Evolutionary conservation across 176 grass and related monocot genomes (phyloP), one percentile per base, ranked within the genome.

Genomic region (Saccharum officinarum): DNA sequence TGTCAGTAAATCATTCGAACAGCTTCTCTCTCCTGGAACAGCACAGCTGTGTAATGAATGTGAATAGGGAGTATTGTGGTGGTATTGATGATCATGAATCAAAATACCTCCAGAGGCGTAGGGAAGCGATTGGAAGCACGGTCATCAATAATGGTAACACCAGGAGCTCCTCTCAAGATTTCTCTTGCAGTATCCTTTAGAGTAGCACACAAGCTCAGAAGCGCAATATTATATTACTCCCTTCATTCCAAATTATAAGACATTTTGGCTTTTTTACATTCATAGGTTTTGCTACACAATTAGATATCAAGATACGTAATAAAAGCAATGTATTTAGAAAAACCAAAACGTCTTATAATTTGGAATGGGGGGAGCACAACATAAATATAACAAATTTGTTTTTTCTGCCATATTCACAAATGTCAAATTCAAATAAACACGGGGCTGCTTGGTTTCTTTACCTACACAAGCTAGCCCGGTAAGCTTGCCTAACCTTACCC

Each of bases 111-210:
- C 82, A 96, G 76, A 54, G 96, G 91, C 8, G 90, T 98, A 82
- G 97, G 97, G 62, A 96, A 99, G 67, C 20, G 82, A 63, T 96
- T 99, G 36, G 88, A 87, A 78, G 87, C 84, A 59, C 93, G 87
- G 59, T 99, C 88, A 40, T 99, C 97, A 70, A 89, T 80, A 86
- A 99, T 89, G 22, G 84, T 79, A 76, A 99, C 88, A 84, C 97
- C 97, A 86, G 94, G 78, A 82, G 97, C 92, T 80, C 85, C 85
- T 67, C 89, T 89, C 80, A 99, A 87, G 75, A 99, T 99, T 54
- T 87, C 69, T 78, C 92, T 96, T 83, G 97, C 97, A 71, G 88
- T 96, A 55, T 91, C 92, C 97, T 99, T 85, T 57, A 84, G 4
- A 91, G 74, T 79, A 91, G 47, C 36, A 86, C 75, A 79, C 61